Percentiles rank a stretch among this genome's conserved stretches.
phyloP scores from a whole-genome alignment of 2,329 filamentous ascomycete species.

The Alternaria panax region DNA sequence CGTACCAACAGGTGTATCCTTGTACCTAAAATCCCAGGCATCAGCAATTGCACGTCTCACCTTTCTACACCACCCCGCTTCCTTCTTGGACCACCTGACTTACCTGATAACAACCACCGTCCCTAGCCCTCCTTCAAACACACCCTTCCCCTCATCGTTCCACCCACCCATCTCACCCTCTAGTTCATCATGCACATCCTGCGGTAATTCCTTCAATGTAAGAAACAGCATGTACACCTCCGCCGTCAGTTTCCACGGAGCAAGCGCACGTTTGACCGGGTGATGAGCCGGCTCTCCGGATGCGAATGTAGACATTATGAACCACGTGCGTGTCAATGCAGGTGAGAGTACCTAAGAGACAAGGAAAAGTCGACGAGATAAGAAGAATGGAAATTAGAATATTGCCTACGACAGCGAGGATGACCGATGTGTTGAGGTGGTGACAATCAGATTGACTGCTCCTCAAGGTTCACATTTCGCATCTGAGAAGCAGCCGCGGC shows the following conservation, averaged over 20 bases:
- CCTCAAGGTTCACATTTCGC: neutral
- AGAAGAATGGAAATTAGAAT: too few relatives aligned
- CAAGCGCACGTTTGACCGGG: conserved; percentile 31
- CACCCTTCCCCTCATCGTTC: conserved; percentile 21
- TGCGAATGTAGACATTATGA: neutral
- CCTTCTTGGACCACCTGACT: neutral
- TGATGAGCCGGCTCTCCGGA: conserved; percentile 17
- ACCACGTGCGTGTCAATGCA: too few relatives aligned
- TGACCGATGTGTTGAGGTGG: neutral
- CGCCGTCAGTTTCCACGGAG: conserved; percentile 37
- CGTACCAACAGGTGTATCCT: conserved; percentile 43
- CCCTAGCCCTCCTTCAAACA: conserved; percentile 39
- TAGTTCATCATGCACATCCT: conserved; percentile 35
- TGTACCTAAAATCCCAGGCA: conserved; percentile 18
- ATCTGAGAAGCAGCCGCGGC: neutral
- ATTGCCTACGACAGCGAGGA: too few relatives aligned
- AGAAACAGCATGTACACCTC: conserved; percentile 40
- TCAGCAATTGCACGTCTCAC: neutral
- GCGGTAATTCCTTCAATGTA: conserved; percentile 30
- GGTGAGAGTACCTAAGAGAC: too few relatives aligned
- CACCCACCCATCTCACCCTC: conserved; percentile 32
- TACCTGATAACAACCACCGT: conserved; percentile 36
- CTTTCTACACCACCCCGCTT: neutral
- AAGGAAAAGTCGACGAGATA: too few relatives aligned
- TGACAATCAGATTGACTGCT: neutral